Conservation (phyloP, 345 rosid species). For the Citrus medica region DNA sequence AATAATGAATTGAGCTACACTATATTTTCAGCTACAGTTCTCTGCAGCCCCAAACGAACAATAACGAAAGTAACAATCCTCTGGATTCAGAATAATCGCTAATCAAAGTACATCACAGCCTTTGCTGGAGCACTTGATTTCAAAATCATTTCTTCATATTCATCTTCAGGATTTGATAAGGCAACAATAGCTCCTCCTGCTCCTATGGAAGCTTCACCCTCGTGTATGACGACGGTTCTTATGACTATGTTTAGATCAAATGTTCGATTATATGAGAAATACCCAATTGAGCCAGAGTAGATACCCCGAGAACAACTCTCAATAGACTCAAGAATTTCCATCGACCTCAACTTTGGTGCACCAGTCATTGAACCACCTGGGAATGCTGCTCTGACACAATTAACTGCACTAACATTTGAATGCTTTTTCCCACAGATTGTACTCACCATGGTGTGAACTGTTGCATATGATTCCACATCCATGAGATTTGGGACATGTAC, state of each 20-base stretch:
- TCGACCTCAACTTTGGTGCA: conserved; percentile 92
- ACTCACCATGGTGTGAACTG: conserved; percentile 98
- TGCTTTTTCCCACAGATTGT: conserved; percentile 67
- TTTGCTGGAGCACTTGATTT: conserved; percentile 73
- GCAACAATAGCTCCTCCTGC: conserved; percentile 93
- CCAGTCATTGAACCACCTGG: conserved; percentile 99
- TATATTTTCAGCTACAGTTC: neutral
- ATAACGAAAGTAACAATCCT: neutral
- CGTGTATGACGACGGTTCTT: conserved; percentile 80
- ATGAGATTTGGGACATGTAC: conserved; percentile 92
- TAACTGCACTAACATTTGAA: conserved; percentile 56
- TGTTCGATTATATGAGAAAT: conserved; percentile 76
- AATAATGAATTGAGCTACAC: neutral
- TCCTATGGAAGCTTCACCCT: conserved; percentile 85
- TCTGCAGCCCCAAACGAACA: neutral
- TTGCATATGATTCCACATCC: conserved; percentile 94
- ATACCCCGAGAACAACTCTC: conserved; percentile 82
- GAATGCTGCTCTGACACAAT: conserved; percentile 81
- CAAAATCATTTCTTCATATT: conserved; percentile 86
- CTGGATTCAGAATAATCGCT: neutral
- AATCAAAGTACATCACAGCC: conserved; percentile 60
- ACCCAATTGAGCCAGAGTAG: conserved; percentile 92
- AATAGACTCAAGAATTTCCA: conserved; percentile 77
- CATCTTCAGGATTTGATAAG: conserved; percentile 77
- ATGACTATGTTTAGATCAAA: conserved; percentile 92